Evolutionary conservation across 257 asterid genomes (phyloP).

Genomic region (Nicotiana undulata): DNA sequence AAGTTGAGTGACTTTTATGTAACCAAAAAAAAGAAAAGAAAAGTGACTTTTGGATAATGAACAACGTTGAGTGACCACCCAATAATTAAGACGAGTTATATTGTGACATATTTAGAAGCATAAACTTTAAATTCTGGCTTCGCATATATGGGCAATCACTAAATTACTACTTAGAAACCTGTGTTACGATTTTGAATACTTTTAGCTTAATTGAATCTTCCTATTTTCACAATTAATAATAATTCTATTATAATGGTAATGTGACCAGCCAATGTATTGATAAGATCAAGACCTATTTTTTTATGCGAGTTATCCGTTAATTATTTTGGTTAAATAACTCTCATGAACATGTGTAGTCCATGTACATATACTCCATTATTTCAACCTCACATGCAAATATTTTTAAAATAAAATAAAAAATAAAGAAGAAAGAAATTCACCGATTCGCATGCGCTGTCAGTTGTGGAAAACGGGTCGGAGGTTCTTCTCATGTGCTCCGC

Average conservation of each 20-base stretch:
- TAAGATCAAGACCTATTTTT: not conserved
- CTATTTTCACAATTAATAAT: too few species aligned
- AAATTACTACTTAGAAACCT: not conserved
- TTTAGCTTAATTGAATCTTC: too few species aligned
- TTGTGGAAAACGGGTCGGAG: not conserved
- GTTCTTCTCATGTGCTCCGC: slow-evolving; percentile 11
- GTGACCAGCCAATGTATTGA: not conserved
- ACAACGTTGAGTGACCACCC: too few species aligned
- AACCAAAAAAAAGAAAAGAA: too few species aligned
- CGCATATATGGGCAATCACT: not conserved
- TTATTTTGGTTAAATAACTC: not conserved
- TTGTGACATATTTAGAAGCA: too few species aligned
- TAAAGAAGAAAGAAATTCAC: not conserved
- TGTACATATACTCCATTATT: not conserved
- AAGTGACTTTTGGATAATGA: too few species aligned
- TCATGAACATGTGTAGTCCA: not conserved
- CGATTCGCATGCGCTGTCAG: slow-evolving; percentile 11
- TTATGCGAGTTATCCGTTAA: not conserved
- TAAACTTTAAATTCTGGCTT: too few species aligned
- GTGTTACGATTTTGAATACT: not conserved
- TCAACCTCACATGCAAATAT: slow-evolving; percentile 1
- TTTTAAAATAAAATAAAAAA: not conserved
- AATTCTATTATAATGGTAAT: too few species aligned
- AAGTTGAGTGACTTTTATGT: too few species aligned
- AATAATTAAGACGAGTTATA: too few species aligned